Evolutionary conservation across 257 asterid species (phyloP).

Genomic region (Salvia miltiorrhiza): DNA sequence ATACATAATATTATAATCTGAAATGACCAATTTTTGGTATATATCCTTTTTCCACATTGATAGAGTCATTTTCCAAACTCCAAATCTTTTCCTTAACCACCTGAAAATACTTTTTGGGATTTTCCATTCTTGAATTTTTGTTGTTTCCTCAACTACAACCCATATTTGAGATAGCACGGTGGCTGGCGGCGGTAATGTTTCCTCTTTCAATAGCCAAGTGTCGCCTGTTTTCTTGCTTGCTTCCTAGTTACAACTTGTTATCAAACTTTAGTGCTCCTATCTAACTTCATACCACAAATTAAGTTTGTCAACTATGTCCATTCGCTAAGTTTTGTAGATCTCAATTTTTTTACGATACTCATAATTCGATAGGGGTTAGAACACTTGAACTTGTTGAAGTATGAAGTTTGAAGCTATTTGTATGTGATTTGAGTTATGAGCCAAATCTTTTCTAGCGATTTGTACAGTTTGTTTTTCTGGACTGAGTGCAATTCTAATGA

Average conservation of each 20-base stretch:
- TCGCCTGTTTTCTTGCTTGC: conserved; percentile 10
- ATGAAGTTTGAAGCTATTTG: no score
- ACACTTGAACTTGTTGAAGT: no score
- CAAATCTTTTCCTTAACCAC: conserved; percentile 27
- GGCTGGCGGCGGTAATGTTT: conserved; percentile 15
- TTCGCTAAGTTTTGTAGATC: no score
- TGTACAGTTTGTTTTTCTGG: no score
- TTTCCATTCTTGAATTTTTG: background rate
- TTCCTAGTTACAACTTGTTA: background rate
- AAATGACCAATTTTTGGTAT: background rate
- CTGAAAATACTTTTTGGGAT: conserved; percentile 13
- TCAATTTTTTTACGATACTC: no score
- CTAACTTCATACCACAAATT: background rate
- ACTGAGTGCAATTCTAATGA: no score
- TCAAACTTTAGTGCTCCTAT: background rate
- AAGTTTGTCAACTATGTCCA: background rate
- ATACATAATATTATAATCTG: background rate
- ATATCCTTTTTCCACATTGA: conserved; percentile 22
- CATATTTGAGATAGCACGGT: background rate
- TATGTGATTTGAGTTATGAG: no score
- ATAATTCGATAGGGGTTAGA: no score
- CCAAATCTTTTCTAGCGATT: no score
- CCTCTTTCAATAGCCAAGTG: conserved; percentile 15
- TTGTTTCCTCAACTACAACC: conserved; percentile 8
- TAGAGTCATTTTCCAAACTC: conserved; percentile 22